phyloP scores from a whole-genome alignment of 1,284 basidiomycete genomes.

The Fomitopsis schrenkii region DNA sequence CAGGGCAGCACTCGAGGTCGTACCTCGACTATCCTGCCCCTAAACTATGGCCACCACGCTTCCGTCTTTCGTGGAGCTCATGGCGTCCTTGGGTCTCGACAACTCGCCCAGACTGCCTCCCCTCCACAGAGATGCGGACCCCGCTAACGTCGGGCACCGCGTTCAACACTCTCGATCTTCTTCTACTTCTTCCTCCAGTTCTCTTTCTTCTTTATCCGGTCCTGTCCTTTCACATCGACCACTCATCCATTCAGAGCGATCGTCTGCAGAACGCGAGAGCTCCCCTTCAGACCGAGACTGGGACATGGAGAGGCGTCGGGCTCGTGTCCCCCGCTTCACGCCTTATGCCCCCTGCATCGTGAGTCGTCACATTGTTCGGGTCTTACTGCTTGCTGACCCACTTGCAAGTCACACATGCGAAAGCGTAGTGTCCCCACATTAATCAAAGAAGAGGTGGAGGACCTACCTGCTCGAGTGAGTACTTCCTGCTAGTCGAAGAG shows the following conservation, averaged over 20 bases:
- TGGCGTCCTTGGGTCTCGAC: slow-evolving; percentile 73
- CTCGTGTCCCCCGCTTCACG: slow-evolving; percentile 45
- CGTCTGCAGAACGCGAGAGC: slow-evolving; percentile 6
- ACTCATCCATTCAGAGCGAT: slow-evolving; percentile 15
- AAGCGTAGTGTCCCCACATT: slow-evolving; percentile 30
- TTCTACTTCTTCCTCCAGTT: slow-evolving; percentile 35
- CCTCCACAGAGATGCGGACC: slow-evolving; percentile 21
- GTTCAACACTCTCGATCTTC: slow-evolving; percentile 31
- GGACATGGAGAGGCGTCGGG: slow-evolving; percentile 25
- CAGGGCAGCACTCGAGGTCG: slow-evolving; percentile 27
- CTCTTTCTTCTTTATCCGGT: slow-evolving; percentile 25
- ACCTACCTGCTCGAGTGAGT: slow-evolving; percentile 27
- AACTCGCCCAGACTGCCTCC: slow-evolving; percentile 25
- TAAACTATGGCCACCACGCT: slow-evolving; percentile 53
- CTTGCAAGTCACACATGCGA: slow-evolving; percentile 26
- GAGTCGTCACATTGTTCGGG: slow-evolving; percentile 24
- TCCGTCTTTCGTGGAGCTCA: slow-evolving; percentile 80
- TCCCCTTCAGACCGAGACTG: slow-evolving; percentile 13
- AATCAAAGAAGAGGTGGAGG: slow-evolving; percentile 22
- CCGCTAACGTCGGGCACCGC: slow-evolving; percentile 5
- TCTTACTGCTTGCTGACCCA: neutral
- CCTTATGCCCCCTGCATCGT: slow-evolving; percentile 59
- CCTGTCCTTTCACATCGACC: slow-evolving; percentile 19
- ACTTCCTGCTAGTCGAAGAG: neutral
- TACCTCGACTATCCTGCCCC: slow-evolving; percentile 16